A percentile compares a stretch with the other conserved stretches of the same genome.
These are phyloP conservation scores for Coniochaeta sp. DNA, from an alignment of 2,329 filamentous ascomycete species.

Conservation along the genomic window DNA sequence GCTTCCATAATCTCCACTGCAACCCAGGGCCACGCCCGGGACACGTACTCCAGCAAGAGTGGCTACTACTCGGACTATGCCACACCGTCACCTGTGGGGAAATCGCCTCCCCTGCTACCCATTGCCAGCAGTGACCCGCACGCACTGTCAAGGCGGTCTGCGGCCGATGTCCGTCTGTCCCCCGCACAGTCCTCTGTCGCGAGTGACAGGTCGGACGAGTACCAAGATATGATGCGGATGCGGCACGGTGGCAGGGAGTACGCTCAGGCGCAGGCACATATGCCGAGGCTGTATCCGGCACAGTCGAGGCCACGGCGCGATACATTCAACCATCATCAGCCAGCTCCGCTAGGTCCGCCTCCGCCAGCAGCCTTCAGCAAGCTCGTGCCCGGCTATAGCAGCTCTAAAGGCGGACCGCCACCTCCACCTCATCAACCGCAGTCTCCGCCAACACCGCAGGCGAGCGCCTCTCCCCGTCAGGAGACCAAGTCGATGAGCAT, in stretches of 20 bases:
- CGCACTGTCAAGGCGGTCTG: conserved; percentile 9
- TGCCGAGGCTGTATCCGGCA: conserved; percentile 11
- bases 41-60: conserved; percentile 11
- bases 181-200: conserved; percentile 18
- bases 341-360: no score
- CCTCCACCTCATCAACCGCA: conserved; percentile 9
- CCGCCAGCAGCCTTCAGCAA: conserved; percentile 5
- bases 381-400: conserved; percentile 6
- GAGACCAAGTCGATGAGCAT: conserved; percentile 21
- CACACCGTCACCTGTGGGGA: conserved; percentile 21
- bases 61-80: conserved; percentile 21
- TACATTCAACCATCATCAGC: conserved; percentile 11
- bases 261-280: conserved; percentile 8
- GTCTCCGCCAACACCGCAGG: conserved; percentile 15
- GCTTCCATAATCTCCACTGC: conserved; percentile 16
- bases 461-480: conserved; percentile 14
- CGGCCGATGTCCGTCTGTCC: conserved; percentile 17
- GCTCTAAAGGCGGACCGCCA: conserved; percentile 7
- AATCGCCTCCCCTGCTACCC: conserved; percentile 19
- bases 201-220: conserved; percentile 20
- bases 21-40: conserved; percentile 11
- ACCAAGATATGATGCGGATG: conserved; percentile 7
- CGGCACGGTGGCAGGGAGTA: conserved; percentile 10
- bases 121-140: conserved; percentile 14
- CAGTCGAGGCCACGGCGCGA: conserved; percentile 12